Conservation (phyloP, 2,329 filamentous ascomycete genomes). For the Lachnum nothofagi region DNA sequence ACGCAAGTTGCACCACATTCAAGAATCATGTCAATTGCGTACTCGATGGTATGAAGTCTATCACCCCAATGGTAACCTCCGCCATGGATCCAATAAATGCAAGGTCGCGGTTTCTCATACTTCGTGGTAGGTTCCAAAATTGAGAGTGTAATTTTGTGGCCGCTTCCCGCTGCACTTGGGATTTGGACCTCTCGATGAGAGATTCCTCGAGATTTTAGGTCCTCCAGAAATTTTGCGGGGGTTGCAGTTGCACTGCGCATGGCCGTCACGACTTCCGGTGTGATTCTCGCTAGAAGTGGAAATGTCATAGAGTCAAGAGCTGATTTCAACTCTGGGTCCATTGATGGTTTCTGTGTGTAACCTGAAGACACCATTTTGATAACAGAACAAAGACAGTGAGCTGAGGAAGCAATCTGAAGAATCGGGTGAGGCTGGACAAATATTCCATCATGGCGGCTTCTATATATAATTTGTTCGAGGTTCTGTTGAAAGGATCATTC, state of each 20-base stretch:
- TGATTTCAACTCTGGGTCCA: constrained; percentile 1
- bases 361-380: background rate
- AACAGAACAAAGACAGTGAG: too few species aligned
- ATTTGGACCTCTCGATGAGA: background rate
- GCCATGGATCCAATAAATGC: background rate
- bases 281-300: background rate
- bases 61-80: background rate
- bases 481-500: too few species aligned
- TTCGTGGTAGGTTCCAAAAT: background rate
- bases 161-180: background rate
- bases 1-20: constrained; percentile 24
- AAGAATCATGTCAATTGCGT: background rate
- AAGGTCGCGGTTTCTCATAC: background rate
- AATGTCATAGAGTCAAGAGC: constrained; percentile 1
- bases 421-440: too few species aligned
- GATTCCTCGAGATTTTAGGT: constrained; percentile 1
- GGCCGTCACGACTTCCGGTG: background rate
- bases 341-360: background rate
- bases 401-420: too few species aligned
- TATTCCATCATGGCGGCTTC: too few species aligned
- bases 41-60: background rate
- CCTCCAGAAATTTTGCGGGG: constrained; percentile 1
- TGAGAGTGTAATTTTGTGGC: background rate
- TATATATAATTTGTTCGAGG: too few species aligned
- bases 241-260: constrained; percentile 5